Base-by-base conservation (phyloP, 257 asterid species). In the Anisodus tanguticus region DNA sequence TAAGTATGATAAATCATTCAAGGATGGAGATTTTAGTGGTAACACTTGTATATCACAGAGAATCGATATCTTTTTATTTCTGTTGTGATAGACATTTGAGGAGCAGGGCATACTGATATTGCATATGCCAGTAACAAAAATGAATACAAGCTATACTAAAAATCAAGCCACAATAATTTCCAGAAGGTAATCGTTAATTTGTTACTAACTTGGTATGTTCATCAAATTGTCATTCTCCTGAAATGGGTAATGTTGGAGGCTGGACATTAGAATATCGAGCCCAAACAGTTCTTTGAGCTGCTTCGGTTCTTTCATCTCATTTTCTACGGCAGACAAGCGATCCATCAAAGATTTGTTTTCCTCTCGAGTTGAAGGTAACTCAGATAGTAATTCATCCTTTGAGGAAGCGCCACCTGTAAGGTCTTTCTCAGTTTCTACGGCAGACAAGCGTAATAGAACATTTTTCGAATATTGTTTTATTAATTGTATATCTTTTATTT, bases 261-360 rank as follows among this genome's bases (percentile, higher is more conserved):
- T 39, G 26, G 53, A 39, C 16, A 68, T 68, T 15, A 68, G 51
- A 47, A 49, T 39, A 5, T 39, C 8, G 53, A 39, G 31, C 77
- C 2, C 37, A 39, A 68, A 39, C n/a, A 68, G 0, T 68, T 68
- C 19, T 67, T 67, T 67, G 35, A 67, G 74, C 74, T 67, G 19
- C 74, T 66, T 37, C 53, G 37, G 13, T 68, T 68, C 77, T 15
- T 39, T 68, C 53, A 68, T 49, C 77, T 68, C 77, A 39, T 68
- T 68, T 68, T 68, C 77, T 68, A 68, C 53, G n/a, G 77, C 77
- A 39, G 8, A 15, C 77, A 68, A 68, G 7, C 77, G 77, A 39
- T 68, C 53, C 53, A 68, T 68, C 77, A 68, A 7, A 0, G 53
- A 68, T 39, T 6, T 51, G 77, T 68, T 68, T 0, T 37, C 77